A percentile compares a stretch with the other conserved stretches of the same genome.
phyloP scores from a whole-genome alignment of 2,329 filamentous ascomycete genomes.

The Penicillium aurantiogriseum region DNA sequence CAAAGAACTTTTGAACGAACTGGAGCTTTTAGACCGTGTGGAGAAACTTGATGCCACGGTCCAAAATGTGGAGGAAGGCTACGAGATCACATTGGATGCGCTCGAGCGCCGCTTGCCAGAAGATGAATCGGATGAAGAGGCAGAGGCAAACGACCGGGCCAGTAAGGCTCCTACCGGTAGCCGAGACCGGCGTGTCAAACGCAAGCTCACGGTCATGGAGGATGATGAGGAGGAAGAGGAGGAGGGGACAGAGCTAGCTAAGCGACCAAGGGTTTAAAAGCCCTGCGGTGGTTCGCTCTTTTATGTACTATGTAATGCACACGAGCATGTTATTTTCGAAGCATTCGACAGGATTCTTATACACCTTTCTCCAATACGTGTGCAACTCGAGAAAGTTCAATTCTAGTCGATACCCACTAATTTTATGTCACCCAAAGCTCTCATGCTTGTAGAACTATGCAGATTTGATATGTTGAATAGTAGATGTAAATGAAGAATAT shows the following conservation, averaged over 20 bases:
- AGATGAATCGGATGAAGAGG: conserved; percentile 12
- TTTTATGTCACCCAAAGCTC: neutral
- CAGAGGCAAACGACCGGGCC: neutral
- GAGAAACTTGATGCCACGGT: conserved; percentile 61
- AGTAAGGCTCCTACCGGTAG: conserved; percentile 8
- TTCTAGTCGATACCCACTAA: neutral
- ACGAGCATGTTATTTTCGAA: neutral
- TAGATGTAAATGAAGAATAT: neutral
- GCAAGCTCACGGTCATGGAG: conserved; percentile 24
- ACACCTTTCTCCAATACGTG: neutral
- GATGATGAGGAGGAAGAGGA: conserved; percentile 29
- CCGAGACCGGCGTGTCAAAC: conserved; percentile 20
- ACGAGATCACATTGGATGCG: conserved; percentile 52
- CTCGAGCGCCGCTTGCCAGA: conserved; percentile 21
- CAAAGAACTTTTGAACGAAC: conserved; percentile 57
- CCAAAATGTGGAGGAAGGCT: conserved; percentile 58
- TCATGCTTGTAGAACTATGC: neutral
- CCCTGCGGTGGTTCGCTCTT: neutral
- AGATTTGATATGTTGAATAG: neutral
- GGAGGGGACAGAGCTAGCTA: conserved; percentile 26
- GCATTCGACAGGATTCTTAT: neutral
- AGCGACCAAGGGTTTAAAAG: conserved; percentile 33
- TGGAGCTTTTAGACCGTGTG: conserved; percentile 57
- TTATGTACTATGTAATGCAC: conserved; percentile 9
- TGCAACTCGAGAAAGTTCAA: neutral